Evolutionary conservation across 805 yeast genomes (phyloP).

Genomic region (Ogataea nakhonphanomensis): DNA sequence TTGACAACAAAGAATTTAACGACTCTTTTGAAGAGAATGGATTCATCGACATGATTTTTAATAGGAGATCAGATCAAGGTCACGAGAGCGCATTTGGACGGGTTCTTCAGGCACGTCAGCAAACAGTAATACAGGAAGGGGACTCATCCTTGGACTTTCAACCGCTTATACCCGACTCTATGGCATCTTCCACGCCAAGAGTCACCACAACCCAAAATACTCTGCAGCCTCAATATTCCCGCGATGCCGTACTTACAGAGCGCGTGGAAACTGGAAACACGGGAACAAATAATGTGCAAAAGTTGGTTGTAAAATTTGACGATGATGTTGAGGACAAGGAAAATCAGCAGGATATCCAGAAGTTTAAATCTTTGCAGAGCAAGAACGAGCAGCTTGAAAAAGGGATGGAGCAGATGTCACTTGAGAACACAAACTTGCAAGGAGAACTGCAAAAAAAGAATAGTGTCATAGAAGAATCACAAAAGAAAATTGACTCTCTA

Average conservation of each 20-base stretch:
- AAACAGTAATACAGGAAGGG: not conserved
- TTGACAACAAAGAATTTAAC: constrained; percentile 5
- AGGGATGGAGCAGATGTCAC: not conserved
- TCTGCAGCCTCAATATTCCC: not conserved
- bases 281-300: constrained; percentile 1
- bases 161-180: constrained; percentile 11
- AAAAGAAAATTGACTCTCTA: constrained; percentile 2
- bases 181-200: constrained; percentile 16
- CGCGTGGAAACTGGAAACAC: not conserved
- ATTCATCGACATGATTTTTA: constrained; percentile 2
- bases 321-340: not conserved
- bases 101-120: not conserved
- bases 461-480: not conserved
- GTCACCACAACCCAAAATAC: constrained; percentile 3
- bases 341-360: not conserved
- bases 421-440: not conserved
- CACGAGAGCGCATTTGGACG: constrained; percentile 8
- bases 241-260: not conserved
- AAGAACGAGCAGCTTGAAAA: constrained; percentile 1
- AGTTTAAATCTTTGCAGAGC: not conserved
- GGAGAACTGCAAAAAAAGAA: not conserved
- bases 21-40: constrained; percentile 5
- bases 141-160: constrained; percentile 5
- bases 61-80: constrained; percentile 1
- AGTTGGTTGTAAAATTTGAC: not conserved